These are phyloP conservation scores for Clavariopsis aquatica DNA, from an alignment of 495 filamentous ascomycete species.

Conservation along the genomic window DNA sequence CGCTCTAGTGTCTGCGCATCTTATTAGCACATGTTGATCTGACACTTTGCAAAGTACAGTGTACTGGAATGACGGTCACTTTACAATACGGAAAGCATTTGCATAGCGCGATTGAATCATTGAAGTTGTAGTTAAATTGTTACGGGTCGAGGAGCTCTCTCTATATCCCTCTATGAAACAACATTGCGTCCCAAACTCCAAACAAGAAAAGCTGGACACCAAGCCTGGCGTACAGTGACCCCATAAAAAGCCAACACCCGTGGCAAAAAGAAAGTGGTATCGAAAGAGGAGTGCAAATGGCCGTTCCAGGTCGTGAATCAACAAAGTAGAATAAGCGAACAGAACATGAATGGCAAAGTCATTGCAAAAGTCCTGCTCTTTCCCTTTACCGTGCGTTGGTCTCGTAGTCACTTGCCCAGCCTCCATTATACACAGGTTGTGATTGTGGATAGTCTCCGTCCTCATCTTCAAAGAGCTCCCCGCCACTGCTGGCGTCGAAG, in stretches of 20 bases:
- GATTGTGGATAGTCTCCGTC: constrained; percentile 53
- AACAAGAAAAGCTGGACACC: not conserved
- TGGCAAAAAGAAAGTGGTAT: constrained; percentile 16
- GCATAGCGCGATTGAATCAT: not conserved
- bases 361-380: not conserved
- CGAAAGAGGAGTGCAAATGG: constrained; percentile 13
- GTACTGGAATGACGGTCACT: not conserved
- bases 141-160: not conserved
- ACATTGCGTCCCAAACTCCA: not conserved
- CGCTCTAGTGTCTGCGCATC: no score
- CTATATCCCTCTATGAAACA: not conserved
- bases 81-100: not conserved
- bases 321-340: not conserved
- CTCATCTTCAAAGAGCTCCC: constrained; percentile 56
- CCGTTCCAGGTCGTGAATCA: constrained; percentile 13
- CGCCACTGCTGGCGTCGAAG: constrained; percentile 83
- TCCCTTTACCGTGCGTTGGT: constrained; percentile 17
- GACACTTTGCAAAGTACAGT: not conserved
- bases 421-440: constrained; percentile 18
- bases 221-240: not conserved
- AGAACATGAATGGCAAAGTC: not conserved
- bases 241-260: constrained; percentile 1
- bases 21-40: not conserved
- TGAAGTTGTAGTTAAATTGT: not conserved
- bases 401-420: constrained; percentile 39